A percentile compares a stretch with the other conserved stretches of the same genome.
Conservation (phyloP, 1,139 yeast genomes). For the Taphrina deformans region DNA sequence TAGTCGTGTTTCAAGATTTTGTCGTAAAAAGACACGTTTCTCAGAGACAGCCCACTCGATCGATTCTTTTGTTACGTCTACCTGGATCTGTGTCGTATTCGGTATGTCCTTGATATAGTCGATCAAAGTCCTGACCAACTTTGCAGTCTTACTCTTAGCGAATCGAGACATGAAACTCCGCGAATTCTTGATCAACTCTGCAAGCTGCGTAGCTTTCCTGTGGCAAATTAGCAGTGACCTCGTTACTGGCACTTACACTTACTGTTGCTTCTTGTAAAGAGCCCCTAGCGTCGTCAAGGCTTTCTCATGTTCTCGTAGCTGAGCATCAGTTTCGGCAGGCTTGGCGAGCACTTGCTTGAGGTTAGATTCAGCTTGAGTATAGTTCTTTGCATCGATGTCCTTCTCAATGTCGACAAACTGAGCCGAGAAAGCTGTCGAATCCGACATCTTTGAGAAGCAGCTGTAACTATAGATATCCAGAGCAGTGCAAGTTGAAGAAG, state of each 20-base stretch:
- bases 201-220: slow-evolving; percentile 52
- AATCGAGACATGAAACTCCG: slow-evolving; percentile 66
- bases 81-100: slow-evolving; percentile 68
- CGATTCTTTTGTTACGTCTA: slow-evolving; percentile 70
- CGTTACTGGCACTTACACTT: slow-evolving; percentile 5
- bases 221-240: background rate
- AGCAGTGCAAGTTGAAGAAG: background rate
- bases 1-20: slow-evolving; percentile 79
- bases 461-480: too few relatives aligned
- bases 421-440: too few relatives aligned
- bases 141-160: slow-evolving; percentile 94
- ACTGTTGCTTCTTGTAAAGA: slow-evolving; percentile 44
- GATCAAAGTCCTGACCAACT: slow-evolving; percentile 62
- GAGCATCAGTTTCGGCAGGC: slow-evolving; percentile 44
- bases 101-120: slow-evolving; percentile 75
- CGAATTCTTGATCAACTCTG: slow-evolving; percentile 65
- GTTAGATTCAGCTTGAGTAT: slow-evolving; percentile 20
- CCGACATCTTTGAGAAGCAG: too few relatives aligned
- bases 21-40: slow-evolving; percentile 85
- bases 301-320: slow-evolving; percentile 47
- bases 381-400: slow-evolving; percentile 9
- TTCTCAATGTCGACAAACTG: background rate
- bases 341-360: slow-evolving; percentile 6
- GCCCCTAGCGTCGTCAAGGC: slow-evolving; percentile 46
- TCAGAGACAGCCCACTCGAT: slow-evolving; percentile 84